Evolutionary conservation across 257 asterid species (phyloP).

Genomic region (Penstemon eatonii): DNA sequence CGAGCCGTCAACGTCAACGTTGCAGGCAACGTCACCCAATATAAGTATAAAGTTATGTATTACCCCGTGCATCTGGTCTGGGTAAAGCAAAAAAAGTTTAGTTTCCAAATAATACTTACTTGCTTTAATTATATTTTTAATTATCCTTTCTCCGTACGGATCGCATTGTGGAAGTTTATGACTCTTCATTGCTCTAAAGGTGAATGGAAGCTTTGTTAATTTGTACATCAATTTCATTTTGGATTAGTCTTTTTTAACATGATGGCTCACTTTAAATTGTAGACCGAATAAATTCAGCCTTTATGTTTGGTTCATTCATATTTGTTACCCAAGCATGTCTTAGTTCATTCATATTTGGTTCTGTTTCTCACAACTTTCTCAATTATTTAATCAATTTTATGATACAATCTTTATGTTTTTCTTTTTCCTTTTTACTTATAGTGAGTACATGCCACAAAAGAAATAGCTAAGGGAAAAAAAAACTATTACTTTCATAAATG

Average conservation of each 20-base stretch:
- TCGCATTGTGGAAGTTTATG: not conserved
- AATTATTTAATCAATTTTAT: not conserved
- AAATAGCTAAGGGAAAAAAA: too few species aligned
- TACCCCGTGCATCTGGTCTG: not conserved
- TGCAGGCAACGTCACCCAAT: not conserved
- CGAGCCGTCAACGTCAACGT: not conserved
- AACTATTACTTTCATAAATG: too few species aligned
- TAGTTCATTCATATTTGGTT: constrained; percentile 15
- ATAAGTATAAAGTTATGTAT: not conserved
- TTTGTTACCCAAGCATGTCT: constrained; percentile 27
- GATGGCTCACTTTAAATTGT: too few species aligned
- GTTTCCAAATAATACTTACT: not conserved
- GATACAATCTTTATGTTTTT: too few species aligned
- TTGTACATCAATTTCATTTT: too few species aligned
- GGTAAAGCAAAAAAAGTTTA: constrained; percentile 2
- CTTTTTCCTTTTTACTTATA: too few species aligned
- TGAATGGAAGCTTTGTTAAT: not conserved
- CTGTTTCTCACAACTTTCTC: not conserved
- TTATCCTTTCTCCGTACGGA: constrained; percentile 1
- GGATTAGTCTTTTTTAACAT: too few species aligned
- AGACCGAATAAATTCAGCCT: too few species aligned
- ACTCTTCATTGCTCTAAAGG: not conserved
- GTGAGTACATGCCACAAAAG: too few species aligned
- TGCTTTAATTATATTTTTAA: not conserved
- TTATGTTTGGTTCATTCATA: too few species aligned